These are phyloP conservation scores for Conidiobolus incongruus DNA, from an alignment of 371 early-diverging fungal genomes.

Conservation along the genomic window DNA sequence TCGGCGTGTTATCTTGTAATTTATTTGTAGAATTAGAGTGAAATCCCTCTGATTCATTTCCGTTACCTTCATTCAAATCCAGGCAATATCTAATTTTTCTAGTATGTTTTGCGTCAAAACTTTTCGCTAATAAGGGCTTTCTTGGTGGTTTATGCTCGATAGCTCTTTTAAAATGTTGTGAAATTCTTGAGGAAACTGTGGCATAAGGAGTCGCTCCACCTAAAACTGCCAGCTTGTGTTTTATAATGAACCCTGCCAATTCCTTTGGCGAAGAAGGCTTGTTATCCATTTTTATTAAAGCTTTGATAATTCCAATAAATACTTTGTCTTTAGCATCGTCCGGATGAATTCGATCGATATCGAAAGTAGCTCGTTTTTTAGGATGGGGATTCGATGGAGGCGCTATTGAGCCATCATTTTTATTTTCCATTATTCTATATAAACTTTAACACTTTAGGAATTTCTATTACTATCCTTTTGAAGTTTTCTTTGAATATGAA, in stretches of 20 bases:
- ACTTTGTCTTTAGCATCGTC: conserved; percentile 66
- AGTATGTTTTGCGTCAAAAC: conserved; percentile 43
- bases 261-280: conserved; percentile 60
- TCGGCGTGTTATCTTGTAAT: too few species aligned
- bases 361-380: too few species aligned
- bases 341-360: too few species aligned
- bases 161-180: conserved; percentile 61
- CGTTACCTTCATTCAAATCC: too few species aligned
- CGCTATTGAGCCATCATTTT: too few species aligned
- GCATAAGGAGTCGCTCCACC: conserved; percentile 72
- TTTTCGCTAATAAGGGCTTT: conserved; percentile 40
- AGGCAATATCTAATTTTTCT: conserved; percentile 58
- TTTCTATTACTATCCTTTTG: too few species aligned
- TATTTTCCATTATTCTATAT: too few species aligned
- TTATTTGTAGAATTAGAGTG: too few species aligned
- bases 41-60: too few species aligned
- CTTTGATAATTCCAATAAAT: conserved; percentile 55
- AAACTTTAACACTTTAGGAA: too few species aligned
- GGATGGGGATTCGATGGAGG: too few species aligned
- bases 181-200: conserved; percentile 66
- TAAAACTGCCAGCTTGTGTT: conserved; percentile 43
- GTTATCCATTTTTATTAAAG: conserved; percentile 43
- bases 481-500: too few species aligned
- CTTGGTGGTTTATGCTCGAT: conserved; percentile 53
- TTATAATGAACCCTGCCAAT: conserved; percentile 47